Evolutionary conservation across 192 early-diverging fungal species (phyloP), one percentile per base, ranked within the genome.

Genomic region (Podila verticillata): DNA sequence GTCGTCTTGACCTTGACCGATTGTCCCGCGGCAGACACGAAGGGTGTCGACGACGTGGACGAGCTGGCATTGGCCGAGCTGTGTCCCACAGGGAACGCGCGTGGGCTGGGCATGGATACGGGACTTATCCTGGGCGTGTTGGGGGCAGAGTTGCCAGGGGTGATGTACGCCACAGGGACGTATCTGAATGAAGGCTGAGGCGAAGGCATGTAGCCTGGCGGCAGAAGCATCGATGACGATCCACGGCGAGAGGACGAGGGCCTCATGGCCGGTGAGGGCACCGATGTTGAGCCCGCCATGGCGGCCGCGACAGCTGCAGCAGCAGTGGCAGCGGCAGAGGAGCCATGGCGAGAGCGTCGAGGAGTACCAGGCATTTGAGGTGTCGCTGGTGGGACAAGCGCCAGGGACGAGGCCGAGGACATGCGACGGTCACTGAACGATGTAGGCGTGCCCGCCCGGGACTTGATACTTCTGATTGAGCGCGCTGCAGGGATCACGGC

Each of bases 121-220:
- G 66, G 66, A 5, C 57, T 68, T 57, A 68, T 57, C 66, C 15
- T 68, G 3, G 66, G 66, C 17, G 66, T 68, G 8, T 5, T 20
- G 4, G 57, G 54, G 6, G 30, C 24, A 59, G 66, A 68, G 36
- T 35, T 39, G 28, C 5, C 29, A 4, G 66, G 66, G 3, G 66
- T 68, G 17, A 68, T 34, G 17, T 51, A 68, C n/a, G 48, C 31
- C 7, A 68, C 66, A 19, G 66, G 66, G 24, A 68, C n/a, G 28
- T 68, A 68, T 2, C 66, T n/a, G 57, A 68, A 68, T 7, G 66
- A 68, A n/a, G 44, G 66, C 34, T 19, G 0, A 22, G 66, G 66
- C 12, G 48, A 68, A 12, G 56, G 35, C 4, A n/a, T 26, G 13
- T 24, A 59, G 57, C 28, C 57, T 26, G 65, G 65, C 8, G 49